Evolutionary conservation across 805 yeast genomes (phyloP).

Genomic region (Starmera amethionina): DNA sequence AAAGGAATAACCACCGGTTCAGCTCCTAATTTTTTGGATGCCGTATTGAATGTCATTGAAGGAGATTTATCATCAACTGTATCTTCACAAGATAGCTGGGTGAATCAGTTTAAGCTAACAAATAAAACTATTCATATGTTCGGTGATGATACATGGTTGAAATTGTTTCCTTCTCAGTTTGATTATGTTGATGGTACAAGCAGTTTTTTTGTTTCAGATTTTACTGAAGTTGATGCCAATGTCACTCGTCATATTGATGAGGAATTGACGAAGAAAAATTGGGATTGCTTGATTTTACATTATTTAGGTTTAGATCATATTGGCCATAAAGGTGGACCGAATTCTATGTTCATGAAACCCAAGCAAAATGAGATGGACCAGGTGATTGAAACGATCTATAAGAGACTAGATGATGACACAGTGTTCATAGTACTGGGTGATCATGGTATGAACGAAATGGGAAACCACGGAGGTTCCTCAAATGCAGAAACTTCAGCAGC

Average conservation of each 20-base stretch:
- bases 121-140: conserved; percentile 56
- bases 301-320: conserved; percentile 94
- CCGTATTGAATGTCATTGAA: conserved; percentile 88
- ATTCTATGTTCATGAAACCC: conserved; percentile 64
- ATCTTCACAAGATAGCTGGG: conserved; percentile 78
- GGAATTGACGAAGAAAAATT: conserved; percentile 40
- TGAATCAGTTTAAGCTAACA: conserved; percentile 45
- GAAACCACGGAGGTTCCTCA: conserved; percentile 96
- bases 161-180: conserved; percentile 71
- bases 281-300: conserved; percentile 88
- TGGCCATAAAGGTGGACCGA: conserved; percentile 95
- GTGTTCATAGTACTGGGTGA: conserved; percentile 78
- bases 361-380: conserved; percentile 85
- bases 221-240: conserved; percentile 85
- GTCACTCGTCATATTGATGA: conserved; percentile 78
- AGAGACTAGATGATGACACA: conserved; percentile 37
- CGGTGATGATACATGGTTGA: conserved; percentile 98
- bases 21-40: conserved; percentile 89
- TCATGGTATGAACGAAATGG: conserved; percentile 94
- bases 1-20: conserved; percentile 94
- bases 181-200: conserved; percentile 73
- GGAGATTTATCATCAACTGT: conserved; percentile 65
- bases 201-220: conserved; percentile 91
- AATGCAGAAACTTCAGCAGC: conserved; percentile 89
- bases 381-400: conserved; percentile 45